Conservation (phyloP, 306 rosid genomes). For the Medicago arabica region DNA sequence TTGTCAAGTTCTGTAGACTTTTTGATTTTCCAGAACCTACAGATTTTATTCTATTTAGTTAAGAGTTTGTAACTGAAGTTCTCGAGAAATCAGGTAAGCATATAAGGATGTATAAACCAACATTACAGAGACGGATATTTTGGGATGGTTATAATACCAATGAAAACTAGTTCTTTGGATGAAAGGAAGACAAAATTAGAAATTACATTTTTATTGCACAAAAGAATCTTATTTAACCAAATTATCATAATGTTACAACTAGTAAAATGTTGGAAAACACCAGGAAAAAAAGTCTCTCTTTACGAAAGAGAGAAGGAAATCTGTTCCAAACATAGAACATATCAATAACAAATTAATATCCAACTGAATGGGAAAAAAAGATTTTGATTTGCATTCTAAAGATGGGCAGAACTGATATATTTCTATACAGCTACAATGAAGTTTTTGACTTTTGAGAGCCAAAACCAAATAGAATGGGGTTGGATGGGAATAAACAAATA, state of each 20-base stretch:
- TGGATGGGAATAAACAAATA: constrained; percentile 11
- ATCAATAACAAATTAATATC: constrained; percentile 24
- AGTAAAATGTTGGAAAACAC: constrained; percentile 12
- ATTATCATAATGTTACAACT: constrained; percentile 27
- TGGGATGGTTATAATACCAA: not conserved
- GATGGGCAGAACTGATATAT: constrained; percentile 26
- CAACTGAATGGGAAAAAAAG: constrained; percentile 9
- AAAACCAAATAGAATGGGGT: constrained; percentile 10
- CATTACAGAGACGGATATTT: not conserved
- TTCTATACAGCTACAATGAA: not conserved
- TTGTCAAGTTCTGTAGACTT: constrained; percentile 94
- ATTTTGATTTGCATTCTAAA: constrained; percentile 12
- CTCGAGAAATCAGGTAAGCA: constrained; percentile 4
- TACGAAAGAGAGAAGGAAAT: not conserved
- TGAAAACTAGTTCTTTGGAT: not conserved
- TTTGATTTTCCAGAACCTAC: constrained; percentile 97
- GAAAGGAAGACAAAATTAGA: constrained; percentile 15
- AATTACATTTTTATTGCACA: constrained; percentile 32
- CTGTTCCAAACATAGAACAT: constrained; percentile 17
- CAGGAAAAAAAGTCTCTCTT: not conserved
- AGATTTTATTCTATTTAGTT: constrained; percentile 32
- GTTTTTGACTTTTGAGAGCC: constrained; percentile 4
- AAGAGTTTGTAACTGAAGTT: not conserved
- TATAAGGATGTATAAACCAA: constrained; percentile 6
- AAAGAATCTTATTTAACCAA: constrained; percentile 25